These are phyloP conservation scores for Paraphaeosphaeria sporulosa DNA, from an alignment of 2,329 filamentous ascomycete genomes.

Conservation along the genomic window DNA sequence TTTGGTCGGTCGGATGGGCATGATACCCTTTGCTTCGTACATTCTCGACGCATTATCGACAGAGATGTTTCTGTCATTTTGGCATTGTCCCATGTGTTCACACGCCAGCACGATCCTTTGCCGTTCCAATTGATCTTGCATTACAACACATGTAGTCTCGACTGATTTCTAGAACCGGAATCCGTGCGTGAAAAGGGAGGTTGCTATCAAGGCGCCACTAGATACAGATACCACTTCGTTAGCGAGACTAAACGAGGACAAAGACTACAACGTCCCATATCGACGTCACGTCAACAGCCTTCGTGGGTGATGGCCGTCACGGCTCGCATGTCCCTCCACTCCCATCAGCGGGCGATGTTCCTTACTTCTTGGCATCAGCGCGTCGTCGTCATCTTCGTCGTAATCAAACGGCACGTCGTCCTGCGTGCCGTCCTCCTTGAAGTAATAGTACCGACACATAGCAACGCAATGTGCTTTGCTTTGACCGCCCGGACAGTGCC, in stretches of 20 bases:
- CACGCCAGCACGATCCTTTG: neutral
- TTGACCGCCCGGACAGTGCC: neutral
- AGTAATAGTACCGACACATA: neutral
- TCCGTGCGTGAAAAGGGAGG: neutral
- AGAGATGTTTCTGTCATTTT: neutral
- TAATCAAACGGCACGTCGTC: too few relatives aligned
- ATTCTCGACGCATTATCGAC: neutral
- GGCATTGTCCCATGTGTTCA: neutral
- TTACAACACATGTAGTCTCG: neutral
- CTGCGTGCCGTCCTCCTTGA: neutral
- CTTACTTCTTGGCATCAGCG: neutral
- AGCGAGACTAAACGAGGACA: neutral
- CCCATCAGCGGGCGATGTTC: neutral
- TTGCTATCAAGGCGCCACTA: neutral
- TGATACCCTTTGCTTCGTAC: conserved; percentile 25
- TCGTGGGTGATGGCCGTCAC: neutral
- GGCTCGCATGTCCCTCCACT: neutral
- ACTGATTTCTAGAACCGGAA: neutral
- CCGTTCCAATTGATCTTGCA: neutral
- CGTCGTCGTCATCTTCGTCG: neutral
- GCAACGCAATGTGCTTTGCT: neutral
- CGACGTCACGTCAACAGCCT: neutral
- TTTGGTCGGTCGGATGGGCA: conserved; percentile 12
- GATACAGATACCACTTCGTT: neutral
- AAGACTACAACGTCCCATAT: neutral